phyloP scores from a whole-genome alignment of 2,329 filamentous ascomycete genomes.

The Monilinia polystroma region DNA sequence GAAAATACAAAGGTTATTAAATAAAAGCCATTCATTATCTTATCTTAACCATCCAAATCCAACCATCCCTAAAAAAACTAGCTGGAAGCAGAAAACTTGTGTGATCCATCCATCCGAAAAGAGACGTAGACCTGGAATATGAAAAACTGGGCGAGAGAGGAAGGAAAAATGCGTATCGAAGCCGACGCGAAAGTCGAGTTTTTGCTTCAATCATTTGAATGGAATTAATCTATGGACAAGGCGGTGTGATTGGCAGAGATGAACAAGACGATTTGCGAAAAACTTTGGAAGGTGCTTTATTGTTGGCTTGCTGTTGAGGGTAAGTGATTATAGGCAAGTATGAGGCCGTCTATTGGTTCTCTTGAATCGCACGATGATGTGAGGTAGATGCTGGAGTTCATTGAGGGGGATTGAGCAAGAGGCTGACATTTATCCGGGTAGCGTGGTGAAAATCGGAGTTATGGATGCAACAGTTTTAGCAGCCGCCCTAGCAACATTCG shows the following conservation, averaged over 20 bases:
- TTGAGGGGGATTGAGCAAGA: background rate
- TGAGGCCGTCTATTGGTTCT: background rate
- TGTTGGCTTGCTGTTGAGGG: slow-evolving; percentile 5
- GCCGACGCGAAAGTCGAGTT: background rate
- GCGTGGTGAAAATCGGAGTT: background rate
- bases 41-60: slow-evolving; percentile 17
- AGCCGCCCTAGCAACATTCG: slow-evolving; percentile 19
- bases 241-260: background rate
- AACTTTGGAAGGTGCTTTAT: background rate
- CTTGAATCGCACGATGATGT: background rate
- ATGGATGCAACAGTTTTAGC: background rate
- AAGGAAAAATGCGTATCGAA: slow-evolving; percentile 7
- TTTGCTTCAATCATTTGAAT: background rate
- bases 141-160: background rate
- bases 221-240: slow-evolving; percentile 10
- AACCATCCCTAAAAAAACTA: slow-evolving; percentile 12
- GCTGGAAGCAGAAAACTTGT: slow-evolving; percentile 12
- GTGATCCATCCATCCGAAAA: slow-evolving; percentile 14
- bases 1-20: slow-evolving; percentile 11
- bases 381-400: background rate
- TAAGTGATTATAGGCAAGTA: slow-evolving; percentile 7
- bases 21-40: slow-evolving; percentile 19
- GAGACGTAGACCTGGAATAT: slow-evolving; percentile 5
- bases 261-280: background rate
- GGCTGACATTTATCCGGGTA: background rate